Percentiles rank a stretch among this genome's conserved stretches.
Conservation (phyloP, 139 green algal genomes). For the Picochlorum sp. region DNA sequence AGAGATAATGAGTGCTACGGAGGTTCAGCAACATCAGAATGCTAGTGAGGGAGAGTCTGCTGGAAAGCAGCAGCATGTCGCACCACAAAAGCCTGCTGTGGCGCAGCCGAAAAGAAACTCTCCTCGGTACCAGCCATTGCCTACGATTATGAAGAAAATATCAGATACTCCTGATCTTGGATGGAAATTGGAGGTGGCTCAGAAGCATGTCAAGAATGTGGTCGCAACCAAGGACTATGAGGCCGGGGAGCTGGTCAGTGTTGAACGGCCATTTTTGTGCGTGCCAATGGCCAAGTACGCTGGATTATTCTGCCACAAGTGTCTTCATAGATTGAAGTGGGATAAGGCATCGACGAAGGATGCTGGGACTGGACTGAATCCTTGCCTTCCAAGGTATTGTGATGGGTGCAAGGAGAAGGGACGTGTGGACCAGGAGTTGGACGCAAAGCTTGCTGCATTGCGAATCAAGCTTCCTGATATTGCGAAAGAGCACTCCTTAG, state of each 20-base stretch:
- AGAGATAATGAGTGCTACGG: too few relatives aligned
- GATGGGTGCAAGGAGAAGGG: background rate
- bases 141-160: conserved; percentile 3
- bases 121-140: conserved; percentile 8
- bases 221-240: conserved; percentile 20
- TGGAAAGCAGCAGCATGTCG: too few relatives aligned
- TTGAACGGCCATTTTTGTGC: conserved; percentile 13
- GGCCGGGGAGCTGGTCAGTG: conserved; percentile 14
- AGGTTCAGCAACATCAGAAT: too few relatives aligned
- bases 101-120: conserved; percentile 11
- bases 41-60: too few relatives aligned
- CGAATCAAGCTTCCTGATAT: conserved; percentile 18
- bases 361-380: conserved; percentile 14
- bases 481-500: conserved; percentile 15
- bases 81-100: background rate
- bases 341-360: background rate
- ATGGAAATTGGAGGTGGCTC: conserved; percentile 11
- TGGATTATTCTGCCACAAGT: conserved; percentile 1
- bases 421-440: background rate
- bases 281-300: conserved; percentile 12
- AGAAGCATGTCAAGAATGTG: conserved; percentile 8
- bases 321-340: conserved; percentile 1
- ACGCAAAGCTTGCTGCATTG: conserved; percentile 15
- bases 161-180: background rate
- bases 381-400: conserved; percentile 29